Evolutionary conservation across 768 basidiomycete genomes (phyloP), one percentile per base, ranked within the genome.

Genomic region (Suillus cothurnatus): DNA sequence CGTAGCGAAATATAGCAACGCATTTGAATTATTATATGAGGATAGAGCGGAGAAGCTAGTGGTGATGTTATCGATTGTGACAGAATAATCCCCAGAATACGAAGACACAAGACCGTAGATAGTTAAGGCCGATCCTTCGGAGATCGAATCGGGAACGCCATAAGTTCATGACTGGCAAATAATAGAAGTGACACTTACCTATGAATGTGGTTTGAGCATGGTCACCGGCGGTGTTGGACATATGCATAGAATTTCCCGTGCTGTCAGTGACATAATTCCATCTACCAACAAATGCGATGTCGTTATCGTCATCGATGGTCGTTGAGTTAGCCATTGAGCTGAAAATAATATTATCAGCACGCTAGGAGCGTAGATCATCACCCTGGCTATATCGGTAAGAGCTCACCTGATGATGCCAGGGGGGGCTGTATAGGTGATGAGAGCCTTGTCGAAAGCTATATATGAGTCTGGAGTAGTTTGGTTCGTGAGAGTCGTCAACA

Each of bases 1-100:
- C 23, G 86, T 85, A 45, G 84, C 81, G 69, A 83, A 88, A 72
- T 87, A 93, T 14, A 94, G 80, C 5, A 92, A 78, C 14, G 86
- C 79, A 64, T 84, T 72, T 55, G 81, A 73, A 34, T 83, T 76
- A 43, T 77, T 81, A 71, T 85, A 88, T 0, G 86, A 86, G 5
- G 88, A 85, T 62, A 76, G 75, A 3, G 83, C 85, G 36, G 84
- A 84, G 61, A 86, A 77, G 3, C 68, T 76, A 38, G 83, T 80
- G 41, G 81, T 83, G 26, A 77, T 74, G 63, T 85, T 80, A 68
- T 87, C 86, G 9, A 87, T 83, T 32, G 73, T 80, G 62, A 91
- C 85, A 41, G 85, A 81, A 71, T 86, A 93, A 49, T 78, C 79
- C 61, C 90, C 90, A 3, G 85, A 82, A 32, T 75, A 72, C 4